These are phyloP conservation scores for Hyphopichia wangnamkhiaoensis DNA, from an alignment of 1,139 yeast species.

Conservation along the genomic window DNA sequence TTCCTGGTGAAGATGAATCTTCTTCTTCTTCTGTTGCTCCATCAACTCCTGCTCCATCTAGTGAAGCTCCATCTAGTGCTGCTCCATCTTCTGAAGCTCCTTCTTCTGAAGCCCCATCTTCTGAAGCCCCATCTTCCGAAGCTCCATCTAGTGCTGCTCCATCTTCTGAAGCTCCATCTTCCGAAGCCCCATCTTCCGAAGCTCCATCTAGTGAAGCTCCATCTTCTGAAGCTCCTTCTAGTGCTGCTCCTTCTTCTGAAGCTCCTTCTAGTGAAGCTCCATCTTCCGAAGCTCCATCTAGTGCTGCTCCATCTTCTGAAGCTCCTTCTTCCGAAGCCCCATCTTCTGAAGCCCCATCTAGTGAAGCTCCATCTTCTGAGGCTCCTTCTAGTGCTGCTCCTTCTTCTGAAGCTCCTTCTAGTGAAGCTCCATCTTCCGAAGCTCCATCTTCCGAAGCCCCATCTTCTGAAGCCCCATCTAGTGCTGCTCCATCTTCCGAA, in stretches of 20 bases:
- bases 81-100: background rate
- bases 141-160: conserved; percentile 7
- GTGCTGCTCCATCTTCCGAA: background rate
- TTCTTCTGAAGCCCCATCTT: background rate
- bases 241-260: conserved; percentile 1
- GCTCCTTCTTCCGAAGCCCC: background rate
- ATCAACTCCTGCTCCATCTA: background rate
- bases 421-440: background rate
- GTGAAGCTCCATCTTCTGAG: background rate
- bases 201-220: conserved; percentile 1
- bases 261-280: background rate
- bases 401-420: background rate
- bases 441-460: conserved; percentile 5
- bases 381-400: background rate
- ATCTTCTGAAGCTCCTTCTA: background rate
- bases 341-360: background rate
- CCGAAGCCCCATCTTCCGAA: background rate
- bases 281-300: conserved; percentile 3
- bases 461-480: background rate
- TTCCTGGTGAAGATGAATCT: background rate
- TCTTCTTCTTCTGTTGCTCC: background rate
- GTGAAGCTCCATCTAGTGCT: background rate
- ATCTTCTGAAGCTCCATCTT: background rate
- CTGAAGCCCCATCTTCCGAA: conserved; percentile 2
- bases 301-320: conserved; percentile 1